A percentile compares a stretch with the other conserved stretches of the same genome.
phyloP scores from a whole-genome alignment of 495 filamentous ascomycete genomes.

The Aspergillus leporis region DNA sequence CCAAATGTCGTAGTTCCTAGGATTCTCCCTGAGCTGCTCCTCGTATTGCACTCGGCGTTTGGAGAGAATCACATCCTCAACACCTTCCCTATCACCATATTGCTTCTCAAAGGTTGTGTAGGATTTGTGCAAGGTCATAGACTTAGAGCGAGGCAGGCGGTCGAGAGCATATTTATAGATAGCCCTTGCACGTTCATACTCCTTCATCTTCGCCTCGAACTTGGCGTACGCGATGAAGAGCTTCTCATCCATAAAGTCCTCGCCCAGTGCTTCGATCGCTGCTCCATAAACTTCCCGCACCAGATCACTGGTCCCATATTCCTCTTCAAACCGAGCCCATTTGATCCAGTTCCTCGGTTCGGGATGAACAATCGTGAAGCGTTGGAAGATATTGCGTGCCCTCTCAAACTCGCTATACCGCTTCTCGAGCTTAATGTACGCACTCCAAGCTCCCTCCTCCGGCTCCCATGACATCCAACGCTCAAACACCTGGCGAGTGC shows the following conservation, averaged over 20 bases:
- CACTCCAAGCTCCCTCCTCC: slow-evolving; percentile 90
- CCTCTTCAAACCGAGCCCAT: slow-evolving; percentile 97
- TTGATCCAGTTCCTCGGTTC: slow-evolving; percentile 98
- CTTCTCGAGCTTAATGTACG: slow-evolving; percentile 97
- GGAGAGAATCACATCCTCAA: slow-evolving; percentile 93
- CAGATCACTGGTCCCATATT: slow-evolving; percentile 84
- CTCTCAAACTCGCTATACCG: slow-evolving; percentile 86
- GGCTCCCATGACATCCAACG: slow-evolving; percentile 99
- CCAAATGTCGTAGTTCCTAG: slow-evolving; percentile 94
- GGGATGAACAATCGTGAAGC: slow-evolving; percentile 91
- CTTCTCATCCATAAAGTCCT: slow-evolving; percentile 95
- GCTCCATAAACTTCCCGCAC: slow-evolving; percentile 90
- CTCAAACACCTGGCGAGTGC: slow-evolving; percentile 93
- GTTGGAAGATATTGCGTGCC: slow-evolving; percentile 81
- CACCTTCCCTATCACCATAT: slow-evolving; percentile 88
- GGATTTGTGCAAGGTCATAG: slow-evolving; percentile 79
- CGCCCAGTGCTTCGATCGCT: slow-evolving; percentile 87
- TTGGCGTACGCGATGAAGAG: slow-evolving; percentile 90
- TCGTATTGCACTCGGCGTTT: slow-evolving; percentile 94
- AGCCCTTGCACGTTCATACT: slow-evolving; percentile 90
- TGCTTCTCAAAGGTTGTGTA: slow-evolving; percentile 99
- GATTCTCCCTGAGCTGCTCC: slow-evolving; percentile 87
- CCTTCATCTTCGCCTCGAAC: slow-evolving; percentile 91
- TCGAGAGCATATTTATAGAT: slow-evolving; percentile 98
- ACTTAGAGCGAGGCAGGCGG: slow-evolving; percentile 83